Percentiles rank a stretch among this genome's conserved stretches.
Evolutionary conservation across 2,329 filamentous ascomycete genomes (phyloP).

Genomic region (Trichoderma sp.): DNA sequence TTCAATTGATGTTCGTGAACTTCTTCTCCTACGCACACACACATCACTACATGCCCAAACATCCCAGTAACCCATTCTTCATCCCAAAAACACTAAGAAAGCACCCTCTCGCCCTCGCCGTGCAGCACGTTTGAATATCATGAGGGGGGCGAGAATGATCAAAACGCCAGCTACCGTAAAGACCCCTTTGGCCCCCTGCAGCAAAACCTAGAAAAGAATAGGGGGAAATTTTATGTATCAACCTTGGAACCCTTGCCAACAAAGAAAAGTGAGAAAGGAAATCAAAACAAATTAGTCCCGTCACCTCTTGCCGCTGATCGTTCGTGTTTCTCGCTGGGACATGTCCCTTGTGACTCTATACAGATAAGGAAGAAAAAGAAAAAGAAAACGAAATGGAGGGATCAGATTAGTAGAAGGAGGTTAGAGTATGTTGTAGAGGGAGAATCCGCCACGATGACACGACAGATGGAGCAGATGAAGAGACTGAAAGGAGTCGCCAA

Average conservation of each 20-base stretch:
- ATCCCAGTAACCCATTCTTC: too few relatives aligned
- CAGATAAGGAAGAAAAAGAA: not conserved
- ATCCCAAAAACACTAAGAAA: too few relatives aligned
- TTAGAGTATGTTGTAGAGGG: not conserved
- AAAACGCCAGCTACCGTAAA: slow-evolving; percentile 22
- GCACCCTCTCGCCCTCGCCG: too few relatives aligned
- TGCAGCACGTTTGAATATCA: not conserved
- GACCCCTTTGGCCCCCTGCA: not conserved
- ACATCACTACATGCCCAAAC: too few relatives aligned
- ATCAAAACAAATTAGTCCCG: not conserved
- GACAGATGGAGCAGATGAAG: not conserved
- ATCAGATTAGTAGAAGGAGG: slow-evolving; percentile 19
- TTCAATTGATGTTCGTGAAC: too few relatives aligned
- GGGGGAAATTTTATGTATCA: slow-evolving; percentile 25
- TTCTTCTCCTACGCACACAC: too few relatives aligned
- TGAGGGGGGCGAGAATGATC: not conserved
- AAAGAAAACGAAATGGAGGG: not conserved
- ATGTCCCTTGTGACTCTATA: slow-evolving; percentile 17
- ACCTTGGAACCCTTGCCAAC: slow-evolving; percentile 22
- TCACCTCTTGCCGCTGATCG: not conserved
- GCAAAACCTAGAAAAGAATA: slow-evolving; percentile 5
- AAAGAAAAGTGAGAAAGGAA: not conserved
- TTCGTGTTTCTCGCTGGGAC: slow-evolving; percentile 10
- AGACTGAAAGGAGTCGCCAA: slow-evolving; percentile 5
- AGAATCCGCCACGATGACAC: not conserved